Conservation (phyloP, 768 basidiomycete species). For the Tulasnella calospora region DNA sequence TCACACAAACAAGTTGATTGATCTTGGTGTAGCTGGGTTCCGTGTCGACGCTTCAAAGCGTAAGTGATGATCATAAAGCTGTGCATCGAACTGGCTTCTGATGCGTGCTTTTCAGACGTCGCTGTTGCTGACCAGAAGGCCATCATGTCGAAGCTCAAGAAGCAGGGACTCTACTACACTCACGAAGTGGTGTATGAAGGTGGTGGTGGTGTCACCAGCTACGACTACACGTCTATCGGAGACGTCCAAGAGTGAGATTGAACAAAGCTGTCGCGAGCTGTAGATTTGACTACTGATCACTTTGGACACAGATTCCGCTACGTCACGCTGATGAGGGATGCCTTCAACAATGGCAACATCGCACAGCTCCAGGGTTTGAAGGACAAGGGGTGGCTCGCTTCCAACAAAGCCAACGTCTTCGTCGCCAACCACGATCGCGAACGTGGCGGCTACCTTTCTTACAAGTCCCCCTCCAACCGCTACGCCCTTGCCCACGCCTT, state of each 20-base stretch:
- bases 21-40: slow-evolving; percentile 45
- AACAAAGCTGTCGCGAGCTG: no score
- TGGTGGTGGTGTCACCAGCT: slow-evolving; percentile 57
- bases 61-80: neutral
- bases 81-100: no score
- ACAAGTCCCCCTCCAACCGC: slow-evolving; percentile 1
- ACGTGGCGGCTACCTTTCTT: slow-evolving; percentile 2
- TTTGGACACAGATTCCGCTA: slow-evolving; percentile 40
- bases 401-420: slow-evolving; percentile 55
- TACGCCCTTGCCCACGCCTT: slow-evolving; percentile 14
- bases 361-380: neutral
- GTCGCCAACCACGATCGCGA: slow-evolving; percentile 37
- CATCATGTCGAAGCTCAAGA: slow-evolving; percentile 32
- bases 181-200: neutral
- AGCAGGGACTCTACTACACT: slow-evolving; percentile 42
- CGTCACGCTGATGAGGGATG: slow-evolving; percentile 35
- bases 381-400: slow-evolving; percentile 52
- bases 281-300: no score
- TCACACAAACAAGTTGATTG: slow-evolving; percentile 57
- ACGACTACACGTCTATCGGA: neutral
- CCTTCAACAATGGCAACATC: slow-evolving; percentile 46
- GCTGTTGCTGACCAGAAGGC: neutral
- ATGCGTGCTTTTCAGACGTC: neutral
- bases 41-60: slow-evolving; percentile 26
- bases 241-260: neutral